Evolutionary conservation across 331 rosid genomes (phyloP).

Genomic region (Quercus lobata): DNA sequence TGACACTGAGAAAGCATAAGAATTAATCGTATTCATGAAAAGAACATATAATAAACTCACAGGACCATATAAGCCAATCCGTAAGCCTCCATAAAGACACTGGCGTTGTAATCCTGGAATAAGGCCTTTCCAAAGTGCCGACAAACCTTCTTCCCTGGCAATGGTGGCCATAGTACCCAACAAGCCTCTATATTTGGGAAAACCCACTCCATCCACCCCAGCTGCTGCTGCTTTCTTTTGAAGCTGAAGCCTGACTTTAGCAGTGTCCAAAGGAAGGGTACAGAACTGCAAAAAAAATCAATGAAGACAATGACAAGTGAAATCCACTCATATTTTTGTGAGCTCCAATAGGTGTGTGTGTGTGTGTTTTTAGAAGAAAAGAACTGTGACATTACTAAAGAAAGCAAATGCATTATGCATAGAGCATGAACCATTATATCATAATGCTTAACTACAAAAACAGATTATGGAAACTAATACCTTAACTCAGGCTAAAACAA

Average conservation of each 20-base stretch:
- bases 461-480: background rate
- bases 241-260: constrained; percentile 98
- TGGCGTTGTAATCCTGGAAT: constrained; percentile 96
- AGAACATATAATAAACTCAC: constrained; percentile 54
- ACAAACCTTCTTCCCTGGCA: constrained; percentile 86
- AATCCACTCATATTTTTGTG: background rate
- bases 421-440: background rate
- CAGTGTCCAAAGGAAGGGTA: constrained; percentile 91
- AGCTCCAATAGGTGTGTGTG: background rate
- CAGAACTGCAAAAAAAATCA: constrained; percentile 51
- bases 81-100: constrained; percentile 90
- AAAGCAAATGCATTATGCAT: background rate
- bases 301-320: constrained; percentile 3
- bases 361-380: background rate
- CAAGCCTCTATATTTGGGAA: constrained; percentile 71
- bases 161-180: constrained; percentile 73
- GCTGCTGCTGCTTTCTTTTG: constrained; percentile 63
- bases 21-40: constrained; percentile 16
- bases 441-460: background rate
- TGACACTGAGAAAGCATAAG: constrained; percentile 21
- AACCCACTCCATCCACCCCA: constrained; percentile 34
- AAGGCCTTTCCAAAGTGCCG: constrained; percentile 89
- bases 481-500: background rate
- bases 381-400: background rate
- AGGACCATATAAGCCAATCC: constrained; percentile 94